Evolutionary conservation across 2,329 filamentous ascomycete genomes (phyloP).

Genomic region (Zasmidium citrigriseum): DNA sequence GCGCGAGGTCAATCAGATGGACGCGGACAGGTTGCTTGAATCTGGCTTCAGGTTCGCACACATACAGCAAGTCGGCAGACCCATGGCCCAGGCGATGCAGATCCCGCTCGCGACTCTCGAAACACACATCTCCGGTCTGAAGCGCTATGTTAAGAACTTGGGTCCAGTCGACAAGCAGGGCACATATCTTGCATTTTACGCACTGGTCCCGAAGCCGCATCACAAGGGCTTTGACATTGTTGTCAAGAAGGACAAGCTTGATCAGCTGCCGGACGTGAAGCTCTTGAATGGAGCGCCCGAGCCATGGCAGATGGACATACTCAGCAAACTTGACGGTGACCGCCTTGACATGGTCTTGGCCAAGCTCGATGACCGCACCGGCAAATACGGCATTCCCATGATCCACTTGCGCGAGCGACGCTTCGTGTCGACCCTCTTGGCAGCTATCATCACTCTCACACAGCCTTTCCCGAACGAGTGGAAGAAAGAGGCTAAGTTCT

Average conservation of each 20-base stretch:
- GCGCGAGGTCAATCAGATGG: conserved; percentile 60
- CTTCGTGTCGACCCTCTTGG: conserved; percentile 40
- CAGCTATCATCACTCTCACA: conserved; percentile 32
- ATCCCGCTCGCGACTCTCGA: conserved; percentile 66
- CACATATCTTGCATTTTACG: conserved; percentile 41
- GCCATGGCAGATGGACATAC: conserved; percentile 34
- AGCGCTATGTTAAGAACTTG: conserved; percentile 54
- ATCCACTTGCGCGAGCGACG: conserved; percentile 26
- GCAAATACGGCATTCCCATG: conserved; percentile 24
- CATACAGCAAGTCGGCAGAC: conserved; percentile 65
- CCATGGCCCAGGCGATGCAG: conserved; percentile 73
- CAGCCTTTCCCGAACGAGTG: conserved; percentile 42
- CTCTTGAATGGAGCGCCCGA: conserved; percentile 34
- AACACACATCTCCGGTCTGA: conserved; percentile 64
- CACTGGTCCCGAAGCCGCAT: conserved; percentile 35
- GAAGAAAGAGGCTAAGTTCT: conserved; percentile 46
- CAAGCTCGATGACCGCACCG: conserved; percentile 23
- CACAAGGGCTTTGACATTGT: conserved; percentile 45
- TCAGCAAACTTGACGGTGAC: conserved; percentile 37
- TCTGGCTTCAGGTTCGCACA: conserved; percentile 78
- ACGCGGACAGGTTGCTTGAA: conserved; percentile 66
- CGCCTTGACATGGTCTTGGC: conserved; percentile 20
- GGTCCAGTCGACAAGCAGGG: conserved; percentile 40
- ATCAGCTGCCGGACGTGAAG: conserved; percentile 48
- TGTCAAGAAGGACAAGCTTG: conserved; percentile 42